Conservation (phyloP, 352 stramenopile genomes). For the Phytopythium vexans region DNA sequence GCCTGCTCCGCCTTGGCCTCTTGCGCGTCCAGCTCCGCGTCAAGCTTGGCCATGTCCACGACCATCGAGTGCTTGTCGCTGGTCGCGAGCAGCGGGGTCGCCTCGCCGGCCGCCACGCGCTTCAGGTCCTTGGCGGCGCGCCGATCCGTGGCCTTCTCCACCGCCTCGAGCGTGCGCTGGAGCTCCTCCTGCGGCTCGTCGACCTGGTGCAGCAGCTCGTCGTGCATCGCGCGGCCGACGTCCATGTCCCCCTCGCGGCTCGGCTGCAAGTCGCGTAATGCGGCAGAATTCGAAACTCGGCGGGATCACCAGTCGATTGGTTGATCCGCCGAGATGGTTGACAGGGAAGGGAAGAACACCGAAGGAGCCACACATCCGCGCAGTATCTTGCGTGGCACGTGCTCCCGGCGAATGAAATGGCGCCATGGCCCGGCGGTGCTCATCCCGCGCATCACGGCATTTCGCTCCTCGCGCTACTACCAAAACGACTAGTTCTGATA, state of each 20-base stretch:
- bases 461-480: neutral
- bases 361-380: too few relatives aligned
- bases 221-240: constrained; percentile 18
- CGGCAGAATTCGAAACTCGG: too few relatives aligned
- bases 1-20: constrained; percentile 17
- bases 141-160: constrained; percentile 13
- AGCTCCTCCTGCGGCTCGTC: constrained; percentile 28
- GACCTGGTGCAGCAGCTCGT: constrained; percentile 25
- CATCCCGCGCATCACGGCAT: neutral
- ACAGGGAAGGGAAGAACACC: too few relatives aligned
- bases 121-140: neutral
- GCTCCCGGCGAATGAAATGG: constrained; percentile 5
- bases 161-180: constrained; percentile 6
- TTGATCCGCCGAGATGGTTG: too few relatives aligned
- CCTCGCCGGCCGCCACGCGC: constrained; percentile 6
- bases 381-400: constrained; percentile 3
- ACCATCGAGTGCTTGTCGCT: constrained; percentile 4
- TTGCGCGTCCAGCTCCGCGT: constrained; percentile 18
- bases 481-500: neutral
- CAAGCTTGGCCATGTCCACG: constrained; percentile 10
- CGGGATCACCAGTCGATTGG: too few relatives aligned
- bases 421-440: neutral
- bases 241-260: constrained; percentile 16
- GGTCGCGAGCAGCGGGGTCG: constrained; percentile 21
- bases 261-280: too few relatives aligned